Conservation (phyloP, 2,329 filamentous ascomycete species). For the Nannizziopsis arthrosporioides region DNA sequence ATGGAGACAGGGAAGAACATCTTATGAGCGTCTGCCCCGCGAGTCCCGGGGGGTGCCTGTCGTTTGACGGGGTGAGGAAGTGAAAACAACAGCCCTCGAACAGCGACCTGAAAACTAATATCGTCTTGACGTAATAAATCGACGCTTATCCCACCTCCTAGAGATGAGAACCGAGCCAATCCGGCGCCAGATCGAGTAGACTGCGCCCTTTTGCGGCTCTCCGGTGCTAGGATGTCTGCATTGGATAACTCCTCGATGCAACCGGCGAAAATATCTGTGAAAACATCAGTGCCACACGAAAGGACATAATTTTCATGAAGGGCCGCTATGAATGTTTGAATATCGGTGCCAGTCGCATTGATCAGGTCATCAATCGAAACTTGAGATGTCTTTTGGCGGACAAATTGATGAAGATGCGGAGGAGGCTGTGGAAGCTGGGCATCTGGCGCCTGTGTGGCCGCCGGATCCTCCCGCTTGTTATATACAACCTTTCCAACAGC, state of each 20-base stretch:
- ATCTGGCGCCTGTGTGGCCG: slow-evolving; percentile 27
- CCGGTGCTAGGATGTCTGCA: slow-evolving; percentile 70
- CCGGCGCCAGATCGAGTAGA: slow-evolving; percentile 38
- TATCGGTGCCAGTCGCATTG: slow-evolving; percentile 87
- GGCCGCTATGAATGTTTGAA: slow-evolving; percentile 75
- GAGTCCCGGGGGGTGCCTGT: slow-evolving; percentile 31
- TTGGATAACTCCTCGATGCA: slow-evolving; percentile 81
- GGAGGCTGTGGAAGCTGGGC: slow-evolving; percentile 45
- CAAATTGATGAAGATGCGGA: slow-evolving; percentile 44
- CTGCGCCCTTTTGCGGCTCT: slow-evolving; percentile 36
- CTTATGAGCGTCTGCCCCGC: slow-evolving; percentile 54
- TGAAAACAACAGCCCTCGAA: slow-evolving; percentile 72
- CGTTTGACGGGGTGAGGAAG: slow-evolving; percentile 75
- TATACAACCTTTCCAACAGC: slow-evolving; percentile 92
- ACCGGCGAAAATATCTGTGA: slow-evolving; percentile 67
- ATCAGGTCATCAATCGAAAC: slow-evolving; percentile 66
- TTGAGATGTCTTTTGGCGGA: slow-evolving; percentile 51
- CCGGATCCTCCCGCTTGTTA: slow-evolving; percentile 66
- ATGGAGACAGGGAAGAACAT: slow-evolving; percentile 88
- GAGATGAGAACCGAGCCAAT: slow-evolving; percentile 35
- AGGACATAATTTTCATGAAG: slow-evolving; percentile 87
- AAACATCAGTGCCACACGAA: slow-evolving; percentile 58
- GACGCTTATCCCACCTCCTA: slow-evolving; percentile 46
- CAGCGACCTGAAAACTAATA: slow-evolving; percentile 82
- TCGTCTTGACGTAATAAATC: slow-evolving; percentile 84